phyloP scores from a whole-genome alignment of 2,329 filamentous ascomycete species.

The Talaromyces islandicus region DNA sequence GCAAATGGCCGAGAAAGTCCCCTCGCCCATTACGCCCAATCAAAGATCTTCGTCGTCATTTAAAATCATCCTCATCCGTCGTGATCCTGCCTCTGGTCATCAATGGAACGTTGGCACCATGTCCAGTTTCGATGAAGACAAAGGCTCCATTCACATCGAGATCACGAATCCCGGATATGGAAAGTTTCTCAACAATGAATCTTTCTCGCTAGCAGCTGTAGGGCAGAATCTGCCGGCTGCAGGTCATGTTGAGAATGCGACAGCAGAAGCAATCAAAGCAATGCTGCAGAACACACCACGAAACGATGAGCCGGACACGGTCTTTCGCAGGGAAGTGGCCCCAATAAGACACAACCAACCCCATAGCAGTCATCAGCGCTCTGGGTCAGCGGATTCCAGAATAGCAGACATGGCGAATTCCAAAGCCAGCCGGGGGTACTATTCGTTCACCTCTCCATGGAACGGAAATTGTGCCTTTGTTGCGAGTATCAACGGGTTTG shows the following conservation, averaged over 20 bases:
- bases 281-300: slow-evolving; percentile 1
- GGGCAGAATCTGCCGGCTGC: slow-evolving; percentile 18
- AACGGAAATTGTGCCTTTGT: slow-evolving; percentile 79
- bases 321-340: slow-evolving; percentile 6
- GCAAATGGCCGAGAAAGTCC: background rate
- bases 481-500: slow-evolving; percentile 69
- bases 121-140: slow-evolving; percentile 31
- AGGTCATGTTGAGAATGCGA: background rate
- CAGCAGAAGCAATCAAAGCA: slow-evolving; percentile 4
- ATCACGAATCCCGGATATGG: slow-evolving; percentile 56
- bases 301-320: background rate
- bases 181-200: slow-evolving; percentile 45
- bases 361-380: background rate
- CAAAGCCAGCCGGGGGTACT: slow-evolving; percentile 43
- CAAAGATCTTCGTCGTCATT: slow-evolving; percentile 21
- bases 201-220: slow-evolving; percentile 27
- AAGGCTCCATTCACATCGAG: slow-evolving; percentile 44
- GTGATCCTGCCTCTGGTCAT: slow-evolving; percentile 60
- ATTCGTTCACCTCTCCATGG: slow-evolving; percentile 81
- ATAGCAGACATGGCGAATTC: slow-evolving; percentile 9
- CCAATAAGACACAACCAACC: slow-evolving; percentile 5
- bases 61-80: slow-evolving; percentile 60
- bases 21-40: background rate
- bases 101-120: slow-evolving; percentile 74
- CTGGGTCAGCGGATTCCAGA: slow-evolving; percentile 4